Conservation (phyloP, 1,284 basidiomycete species). For the Fomitopsis schrenkii region DNA sequence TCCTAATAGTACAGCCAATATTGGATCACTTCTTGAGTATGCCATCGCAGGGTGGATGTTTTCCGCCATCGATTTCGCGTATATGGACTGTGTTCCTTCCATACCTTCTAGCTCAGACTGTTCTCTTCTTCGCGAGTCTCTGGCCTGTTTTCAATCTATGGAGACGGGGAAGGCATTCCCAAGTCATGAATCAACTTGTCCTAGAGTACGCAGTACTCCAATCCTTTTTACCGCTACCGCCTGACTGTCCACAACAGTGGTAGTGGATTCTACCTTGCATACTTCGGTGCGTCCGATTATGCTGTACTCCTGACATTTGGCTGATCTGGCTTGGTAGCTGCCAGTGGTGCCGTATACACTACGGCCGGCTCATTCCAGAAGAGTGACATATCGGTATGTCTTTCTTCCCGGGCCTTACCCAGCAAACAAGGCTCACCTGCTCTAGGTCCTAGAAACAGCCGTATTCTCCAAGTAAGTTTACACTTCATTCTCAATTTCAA, state of each 20-base stretch:
- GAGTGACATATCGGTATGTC: slow-evolving; percentile 8
- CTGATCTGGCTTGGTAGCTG: neutral
- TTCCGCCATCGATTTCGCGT: slow-evolving; percentile 13
- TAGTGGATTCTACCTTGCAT: slow-evolving; percentile 2
- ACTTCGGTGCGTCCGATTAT: neutral
- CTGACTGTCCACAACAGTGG: neutral
- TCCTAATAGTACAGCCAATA: slow-evolving; percentile 10
- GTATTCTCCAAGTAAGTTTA: neutral
- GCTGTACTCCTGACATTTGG: too few species aligned
- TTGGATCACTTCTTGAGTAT: neutral
- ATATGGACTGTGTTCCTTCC: slow-evolving; percentile 22
- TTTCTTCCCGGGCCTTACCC: neutral
- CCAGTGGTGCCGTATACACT: slow-evolving; percentile 14
- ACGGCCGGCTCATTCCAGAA: slow-evolving; percentile 12
- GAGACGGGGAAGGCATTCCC: slow-evolving; percentile 10
- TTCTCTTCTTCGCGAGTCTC: slow-evolving; percentile 20
- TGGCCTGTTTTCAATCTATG: slow-evolving; percentile 10
- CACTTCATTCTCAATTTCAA: neutral
- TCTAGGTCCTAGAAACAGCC: neutral
- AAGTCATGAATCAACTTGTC: slow-evolving; percentile 17
- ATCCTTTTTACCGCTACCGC: too few species aligned
- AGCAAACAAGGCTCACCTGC: neutral
- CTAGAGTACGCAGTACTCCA: slow-evolving; percentile 17
- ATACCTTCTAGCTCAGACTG: slow-evolving; percentile 16
- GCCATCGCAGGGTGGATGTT: slow-evolving; percentile 10